Conservation (phyloP, 768 basidiomycete genomes). For the Trametes elegans region DNA sequence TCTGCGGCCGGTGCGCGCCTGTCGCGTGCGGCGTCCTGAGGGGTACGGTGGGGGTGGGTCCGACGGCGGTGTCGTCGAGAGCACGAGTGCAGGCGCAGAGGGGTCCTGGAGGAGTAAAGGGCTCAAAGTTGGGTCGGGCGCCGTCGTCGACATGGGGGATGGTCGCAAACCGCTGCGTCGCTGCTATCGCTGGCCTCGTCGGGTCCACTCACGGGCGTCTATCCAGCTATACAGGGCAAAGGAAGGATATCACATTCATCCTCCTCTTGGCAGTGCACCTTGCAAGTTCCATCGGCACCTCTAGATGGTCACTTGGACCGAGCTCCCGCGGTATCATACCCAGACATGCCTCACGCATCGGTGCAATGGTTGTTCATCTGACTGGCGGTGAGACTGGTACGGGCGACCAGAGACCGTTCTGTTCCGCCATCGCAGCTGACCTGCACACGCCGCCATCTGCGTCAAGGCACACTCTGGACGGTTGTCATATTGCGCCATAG, state of each 20-base stretch:
- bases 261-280: neutral
- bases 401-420: no score
- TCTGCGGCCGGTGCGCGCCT: slow-evolving; percentile 31
- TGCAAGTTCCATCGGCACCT: no score
- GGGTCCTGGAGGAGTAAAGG: slow-evolving; percentile 9
- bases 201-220: neutral
- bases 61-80: slow-evolving; percentile 23
- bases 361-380: no score
- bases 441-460: no score
- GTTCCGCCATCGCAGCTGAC: no score
- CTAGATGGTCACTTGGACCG: no score
- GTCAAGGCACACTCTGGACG: no score
- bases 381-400: no score
- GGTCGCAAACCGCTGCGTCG: neutral
- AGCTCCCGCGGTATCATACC: no score
- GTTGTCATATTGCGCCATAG: no score
- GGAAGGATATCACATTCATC: slow-evolving; percentile 4
- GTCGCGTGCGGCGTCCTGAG: slow-evolving; percentile 42
- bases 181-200: slow-evolving; percentile 8
- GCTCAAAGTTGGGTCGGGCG: slow-evolving; percentile 1
- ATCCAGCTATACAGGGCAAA: neutral
- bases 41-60: slow-evolving; percentile 80
- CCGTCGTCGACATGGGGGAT: slow-evolving; percentile 14
- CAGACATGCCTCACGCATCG: no score
- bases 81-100: slow-evolving; percentile 13